These are phyloP conservation scores for Penicillium sp. DNA, from an alignment of 2,329 filamentous ascomycete genomes.

Conservation along the genomic window DNA sequence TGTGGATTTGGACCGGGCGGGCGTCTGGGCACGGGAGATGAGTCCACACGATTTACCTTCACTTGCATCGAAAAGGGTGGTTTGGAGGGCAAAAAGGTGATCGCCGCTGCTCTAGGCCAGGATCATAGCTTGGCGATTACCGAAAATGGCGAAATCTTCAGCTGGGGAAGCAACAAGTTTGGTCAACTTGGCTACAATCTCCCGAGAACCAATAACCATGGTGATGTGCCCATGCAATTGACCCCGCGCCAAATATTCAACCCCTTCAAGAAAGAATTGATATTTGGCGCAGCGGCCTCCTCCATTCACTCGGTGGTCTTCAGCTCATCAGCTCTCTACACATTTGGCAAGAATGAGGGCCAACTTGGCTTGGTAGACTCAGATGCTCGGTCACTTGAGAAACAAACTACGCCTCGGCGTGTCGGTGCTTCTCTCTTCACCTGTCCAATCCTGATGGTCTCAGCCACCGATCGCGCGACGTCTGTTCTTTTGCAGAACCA, in stretches of 20 bases:
- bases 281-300: slow-evolving; percentile 84
- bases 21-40: slow-evolving; percentile 83
- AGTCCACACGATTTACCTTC: slow-evolving; percentile 85
- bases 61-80: slow-evolving; percentile 75
- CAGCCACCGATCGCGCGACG: slow-evolving; percentile 88
- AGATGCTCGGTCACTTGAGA: slow-evolving; percentile 84
- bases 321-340: slow-evolving; percentile 78
- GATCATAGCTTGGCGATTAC: slow-evolving; percentile 88
- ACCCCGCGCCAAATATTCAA: slow-evolving; percentile 89
- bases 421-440: slow-evolving; percentile 83
- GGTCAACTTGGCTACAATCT: slow-evolving; percentile 85
- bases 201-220: slow-evolving; percentile 62
- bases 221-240: slow-evolving; percentile 81
- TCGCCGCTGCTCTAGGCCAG: slow-evolving; percentile 80
- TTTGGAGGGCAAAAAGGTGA: slow-evolving; percentile 71
- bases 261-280: slow-evolving; percentile 78
- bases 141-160: slow-evolving; percentile 85
- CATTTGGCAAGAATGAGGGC: slow-evolving; percentile 93
- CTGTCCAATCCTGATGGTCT: slow-evolving; percentile 72
- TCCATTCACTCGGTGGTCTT: slow-evolving; percentile 89
- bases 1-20: slow-evolving; percentile 91
- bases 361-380: slow-evolving; percentile 94
- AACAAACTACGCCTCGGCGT: slow-evolving; percentile 79
- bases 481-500: slow-evolving; percentile 81
- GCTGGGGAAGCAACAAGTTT: slow-evolving; percentile 86